These are phyloP conservation scores for Rhodofomes roseus DNA, from an alignment of 1,284 basidiomycete genomes.

Conservation along the genomic window DNA sequence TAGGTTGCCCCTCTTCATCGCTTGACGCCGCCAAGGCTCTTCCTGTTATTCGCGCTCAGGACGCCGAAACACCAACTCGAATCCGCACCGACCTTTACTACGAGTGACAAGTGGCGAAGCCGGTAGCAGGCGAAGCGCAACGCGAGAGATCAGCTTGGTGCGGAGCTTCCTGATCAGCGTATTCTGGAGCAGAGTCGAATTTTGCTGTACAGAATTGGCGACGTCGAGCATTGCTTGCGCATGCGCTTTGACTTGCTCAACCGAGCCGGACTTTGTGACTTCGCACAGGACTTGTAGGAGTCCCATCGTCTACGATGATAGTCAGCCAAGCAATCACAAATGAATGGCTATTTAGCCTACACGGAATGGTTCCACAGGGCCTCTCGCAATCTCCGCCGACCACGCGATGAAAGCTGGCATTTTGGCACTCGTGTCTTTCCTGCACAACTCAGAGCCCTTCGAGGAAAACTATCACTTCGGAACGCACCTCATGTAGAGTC, in stretches of 20 bases:
- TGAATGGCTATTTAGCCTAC: conserved; percentile 34
- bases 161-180: conserved; percentile 65
- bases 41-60: conserved; percentile 8
- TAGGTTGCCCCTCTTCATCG: not conserved
- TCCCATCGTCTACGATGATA: conserved; percentile 58
- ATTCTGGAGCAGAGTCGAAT: conserved; percentile 43
- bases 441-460: conserved; percentile 25
- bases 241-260: conserved; percentile 46
- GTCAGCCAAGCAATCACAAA: conserved; percentile 1
- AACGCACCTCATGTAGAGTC: conserved; percentile 72
- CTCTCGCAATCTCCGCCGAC: conserved; percentile 35
- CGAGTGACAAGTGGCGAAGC: conserved; percentile 33
- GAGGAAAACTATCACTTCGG: not conserved
- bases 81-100: conserved; percentile 34
- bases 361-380: conserved; percentile 42
- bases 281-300: conserved; percentile 73
- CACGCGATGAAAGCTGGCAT: conserved; percentile 52
- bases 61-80: conserved; percentile 5
- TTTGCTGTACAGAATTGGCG: conserved; percentile 37
- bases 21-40: conserved; percentile 11
- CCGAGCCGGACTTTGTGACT: conserved; percentile 63
- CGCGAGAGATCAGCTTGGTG: conserved; percentile 61
- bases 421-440: conserved; percentile 56
- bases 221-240: conserved; percentile 44
- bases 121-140: conserved; percentile 64